A percentile compares a stretch with the other conserved stretches of the same genome.
Conservation (phyloP, 2,329 filamentous ascomycete genomes). For the Daldinia eschscholtzii region DNA sequence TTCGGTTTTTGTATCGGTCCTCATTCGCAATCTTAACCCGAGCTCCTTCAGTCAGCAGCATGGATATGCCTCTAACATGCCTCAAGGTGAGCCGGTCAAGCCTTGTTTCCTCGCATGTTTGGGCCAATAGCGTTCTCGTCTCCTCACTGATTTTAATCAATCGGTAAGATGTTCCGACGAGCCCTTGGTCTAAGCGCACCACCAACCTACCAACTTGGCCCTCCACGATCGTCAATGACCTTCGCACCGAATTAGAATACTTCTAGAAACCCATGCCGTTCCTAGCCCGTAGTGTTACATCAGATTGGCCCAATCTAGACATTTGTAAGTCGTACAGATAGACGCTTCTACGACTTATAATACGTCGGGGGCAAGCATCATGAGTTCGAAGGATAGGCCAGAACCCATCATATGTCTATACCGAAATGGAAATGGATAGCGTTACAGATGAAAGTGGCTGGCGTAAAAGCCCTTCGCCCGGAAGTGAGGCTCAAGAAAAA, state of each 20-base stretch:
- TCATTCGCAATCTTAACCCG: conserved; percentile 44
- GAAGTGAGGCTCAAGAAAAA: conserved; percentile 41
- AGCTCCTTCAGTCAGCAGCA: conserved; percentile 43
- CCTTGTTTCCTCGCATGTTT: conserved; percentile 29
- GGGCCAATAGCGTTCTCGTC: conserved; percentile 33
- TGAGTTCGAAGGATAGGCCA: conserved; percentile 29
- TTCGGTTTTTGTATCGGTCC: conserved; percentile 35
- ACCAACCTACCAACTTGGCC: conserved; percentile 30
- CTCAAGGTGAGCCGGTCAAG: conserved; percentile 38
- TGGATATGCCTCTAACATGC: conserved; percentile 35
- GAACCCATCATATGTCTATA: conserved; percentile 26
- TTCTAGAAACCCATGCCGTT: conserved; percentile 41
- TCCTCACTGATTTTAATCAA: conserved; percentile 41
- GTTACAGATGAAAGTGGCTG: conserved; percentile 28
- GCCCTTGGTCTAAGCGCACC: conserved; percentile 40
- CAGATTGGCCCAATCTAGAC: conserved; percentile 23
- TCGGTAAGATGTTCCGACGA: conserved; percentile 44
- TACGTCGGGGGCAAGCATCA: conserved; percentile 25
- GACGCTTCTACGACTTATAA: conserved; percentile 34
- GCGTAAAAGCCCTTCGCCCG: conserved; percentile 36
- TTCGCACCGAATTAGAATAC: conserved; percentile 35
- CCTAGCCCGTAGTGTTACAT: conserved; percentile 30
- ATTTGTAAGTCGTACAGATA: conserved; percentile 36
- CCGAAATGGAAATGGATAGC: conserved; percentile 30
- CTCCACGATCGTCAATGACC: conserved; percentile 32